Conservation (phyloP, 306 rosid genomes). For the Citrullus colocynthis region DNA sequence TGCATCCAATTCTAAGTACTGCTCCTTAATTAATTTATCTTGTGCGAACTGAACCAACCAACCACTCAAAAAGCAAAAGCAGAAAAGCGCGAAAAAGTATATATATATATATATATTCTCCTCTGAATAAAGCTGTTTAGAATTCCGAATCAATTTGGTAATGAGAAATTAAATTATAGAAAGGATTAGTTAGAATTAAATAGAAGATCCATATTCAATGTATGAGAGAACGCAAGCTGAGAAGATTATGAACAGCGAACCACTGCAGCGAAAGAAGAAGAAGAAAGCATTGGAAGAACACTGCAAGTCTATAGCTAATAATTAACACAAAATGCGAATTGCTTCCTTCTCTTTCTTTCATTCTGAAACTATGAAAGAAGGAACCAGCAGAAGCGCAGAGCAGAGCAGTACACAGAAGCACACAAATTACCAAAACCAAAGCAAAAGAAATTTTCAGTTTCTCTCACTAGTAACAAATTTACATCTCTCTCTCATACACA, state of each 20-base stretch:
- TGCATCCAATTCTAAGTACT: no score
- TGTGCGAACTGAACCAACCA: neutral
- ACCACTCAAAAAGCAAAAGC: neutral
- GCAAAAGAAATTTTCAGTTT: neutral
- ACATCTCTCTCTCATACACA: conserved; percentile 1
- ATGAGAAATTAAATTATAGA: neutral
- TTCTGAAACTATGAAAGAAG: neutral
- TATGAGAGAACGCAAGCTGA: neutral
- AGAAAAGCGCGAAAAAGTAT: neutral
- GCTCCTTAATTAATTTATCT: no score
- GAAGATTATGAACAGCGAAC: neutral
- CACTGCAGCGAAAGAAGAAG: neutral
- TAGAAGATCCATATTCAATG: neutral
- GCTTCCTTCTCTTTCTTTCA: conserved; percentile 10
- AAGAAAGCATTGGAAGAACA: neutral
- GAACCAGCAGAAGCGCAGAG: conserved; percentile 5
- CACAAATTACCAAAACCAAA: neutral
- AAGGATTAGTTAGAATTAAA: neutral
- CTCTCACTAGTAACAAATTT: neutral
- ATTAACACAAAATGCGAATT: neutral
- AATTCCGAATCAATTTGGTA: neutral
- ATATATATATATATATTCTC: neutral
- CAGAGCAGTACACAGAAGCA: neutral
- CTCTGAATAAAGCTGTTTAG: neutral
- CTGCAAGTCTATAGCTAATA: neutral